Conservation (phyloP, 495 filamentous ascomycete genomes). For the Talaromyces thailandensis region DNA sequence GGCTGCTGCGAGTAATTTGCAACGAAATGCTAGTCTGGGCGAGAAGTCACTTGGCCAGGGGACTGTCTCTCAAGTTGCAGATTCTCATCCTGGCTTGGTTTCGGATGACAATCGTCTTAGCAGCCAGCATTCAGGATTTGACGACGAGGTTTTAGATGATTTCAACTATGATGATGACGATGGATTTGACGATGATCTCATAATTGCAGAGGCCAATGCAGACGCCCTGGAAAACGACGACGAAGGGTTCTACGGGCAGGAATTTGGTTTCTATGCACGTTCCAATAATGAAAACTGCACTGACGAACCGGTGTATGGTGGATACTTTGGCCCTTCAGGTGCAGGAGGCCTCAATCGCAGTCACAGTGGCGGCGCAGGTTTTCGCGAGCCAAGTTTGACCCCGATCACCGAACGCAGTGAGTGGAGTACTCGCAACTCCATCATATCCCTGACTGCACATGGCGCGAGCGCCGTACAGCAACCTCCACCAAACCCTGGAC, state of each 20-base stretch:
- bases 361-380: slow-evolving; percentile 60
- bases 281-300: slow-evolving; percentile 28
- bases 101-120: slow-evolving; percentile 40
- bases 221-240: slow-evolving; percentile 85
- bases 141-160: slow-evolving; percentile 47
- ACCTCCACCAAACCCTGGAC: slow-evolving; percentile 42
- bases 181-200: slow-evolving; percentile 69
- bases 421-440: slow-evolving; percentile 87
- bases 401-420: slow-evolving; percentile 95
- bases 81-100: slow-evolving; percentile 39
- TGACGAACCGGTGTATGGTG: slow-evolving; percentile 61
- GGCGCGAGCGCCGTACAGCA: slow-evolving; percentile 26
- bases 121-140: slow-evolving; percentile 26
- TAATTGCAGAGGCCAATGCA: slow-evolving; percentile 92
- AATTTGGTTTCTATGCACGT: slow-evolving; percentile 92
- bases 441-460: slow-evolving; percentile 63
- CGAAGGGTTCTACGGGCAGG: slow-evolving; percentile 89
- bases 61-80: slow-evolving; percentile 26
- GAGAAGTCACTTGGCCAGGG: slow-evolving; percentile 26
- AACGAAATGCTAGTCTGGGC: slow-evolving; percentile 40
- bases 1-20: slow-evolving; percentile 62
- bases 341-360: slow-evolving; percentile 53
- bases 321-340: slow-evolving; percentile 77
- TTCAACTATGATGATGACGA: slow-evolving; percentile 50
- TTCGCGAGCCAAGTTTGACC: slow-evolving; percentile 82